Base-by-base conservation (phyloP, 345 rosid genomes). In the Salix arbutifolia region DNA sequence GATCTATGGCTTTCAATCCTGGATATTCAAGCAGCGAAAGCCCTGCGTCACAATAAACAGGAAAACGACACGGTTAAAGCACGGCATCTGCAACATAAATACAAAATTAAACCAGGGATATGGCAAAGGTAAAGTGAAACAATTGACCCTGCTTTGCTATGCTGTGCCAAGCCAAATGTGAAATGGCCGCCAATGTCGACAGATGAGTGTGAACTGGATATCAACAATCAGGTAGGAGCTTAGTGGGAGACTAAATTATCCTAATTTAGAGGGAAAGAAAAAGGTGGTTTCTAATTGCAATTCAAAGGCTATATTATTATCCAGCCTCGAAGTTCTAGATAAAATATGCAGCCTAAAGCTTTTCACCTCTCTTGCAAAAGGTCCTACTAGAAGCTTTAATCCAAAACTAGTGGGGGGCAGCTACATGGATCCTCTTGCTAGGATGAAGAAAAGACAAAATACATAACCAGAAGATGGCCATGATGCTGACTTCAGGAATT, bases 11-110 rank as follows among this genome's bases (percentile, higher is more conserved):
- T 80, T 91, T 93, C 69, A 93, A 56, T 81, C 97, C 99, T 18
- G 92, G 89, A 85, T 88, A 92, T 81, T 91, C 97, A 16, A 93
- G 97, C 71, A 91, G 95, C 1, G 99, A 92, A 76, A 96, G 97
- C 72, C 99, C 97, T 91, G 89, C 80, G 79, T 44, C 50, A 48
- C 25, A 35, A 12, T 52, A 37, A 71, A 50, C 69, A 13, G 69
- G 12, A 35, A 30, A 35, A 23, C 35, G 2, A 13, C 30, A 31
- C 4, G 17, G 21, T 53, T 52, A 58, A 23, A 37, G 50, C 21
- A 38, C 19, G 74, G 8, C 21, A 30, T 62, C 38, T 18, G 65
- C 35, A 60, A 33, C 56, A 50, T 50, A 6, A 6, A 50, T 16
- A 18, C 17, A 50, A 50, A 17, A 50, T 50, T 16, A 50, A 48